phyloP scores from a whole-genome alignment of 2,329 filamentous ascomycete genomes.

The Huntiella decipiens region DNA sequence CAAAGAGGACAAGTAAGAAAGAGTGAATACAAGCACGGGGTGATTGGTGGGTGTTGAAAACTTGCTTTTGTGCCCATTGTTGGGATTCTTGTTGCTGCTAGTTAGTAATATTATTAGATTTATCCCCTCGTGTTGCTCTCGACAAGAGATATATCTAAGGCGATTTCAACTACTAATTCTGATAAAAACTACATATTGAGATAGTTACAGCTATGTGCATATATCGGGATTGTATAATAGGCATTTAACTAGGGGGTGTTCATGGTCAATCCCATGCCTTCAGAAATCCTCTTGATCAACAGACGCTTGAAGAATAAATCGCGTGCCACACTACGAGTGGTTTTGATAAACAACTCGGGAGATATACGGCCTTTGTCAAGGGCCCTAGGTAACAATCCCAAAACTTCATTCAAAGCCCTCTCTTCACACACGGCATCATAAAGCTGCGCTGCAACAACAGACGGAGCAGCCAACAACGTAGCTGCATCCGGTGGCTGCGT shows the following conservation, averaged over 20 bases:
- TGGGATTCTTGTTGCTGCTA: too few relatives aligned
- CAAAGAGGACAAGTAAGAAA: too few relatives aligned
- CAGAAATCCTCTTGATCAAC: constrained; percentile 55
- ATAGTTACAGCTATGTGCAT: too few relatives aligned
- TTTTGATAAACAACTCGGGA: constrained; percentile 58
- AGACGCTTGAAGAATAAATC: constrained; percentile 78
- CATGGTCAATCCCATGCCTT: constrained; percentile 47
- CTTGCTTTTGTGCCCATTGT: too few relatives aligned
- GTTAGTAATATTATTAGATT: too few relatives aligned
- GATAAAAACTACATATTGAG: too few relatives aligned
- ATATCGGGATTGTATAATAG: too few relatives aligned
- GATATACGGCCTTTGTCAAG: constrained; percentile 54
- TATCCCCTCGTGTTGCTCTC: too few relatives aligned
- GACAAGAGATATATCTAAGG: too few relatives aligned
- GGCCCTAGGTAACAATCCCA: constrained; percentile 62
- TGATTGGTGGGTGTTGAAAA: too few relatives aligned
- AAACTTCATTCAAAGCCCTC: constrained; percentile 63
- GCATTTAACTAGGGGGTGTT: not conserved
- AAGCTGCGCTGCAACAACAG: constrained; percentile 78
- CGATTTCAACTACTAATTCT: too few relatives aligned
- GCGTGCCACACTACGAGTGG: constrained; percentile 52
- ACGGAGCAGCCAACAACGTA: constrained; percentile 81
- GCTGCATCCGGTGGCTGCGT: constrained; percentile 56
- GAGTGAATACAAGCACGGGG: too few relatives aligned
- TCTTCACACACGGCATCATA: constrained; percentile 84